Conservation (phyloP, 2,329 filamentous ascomycete species). For the Elsinoe necatrix region DNA sequence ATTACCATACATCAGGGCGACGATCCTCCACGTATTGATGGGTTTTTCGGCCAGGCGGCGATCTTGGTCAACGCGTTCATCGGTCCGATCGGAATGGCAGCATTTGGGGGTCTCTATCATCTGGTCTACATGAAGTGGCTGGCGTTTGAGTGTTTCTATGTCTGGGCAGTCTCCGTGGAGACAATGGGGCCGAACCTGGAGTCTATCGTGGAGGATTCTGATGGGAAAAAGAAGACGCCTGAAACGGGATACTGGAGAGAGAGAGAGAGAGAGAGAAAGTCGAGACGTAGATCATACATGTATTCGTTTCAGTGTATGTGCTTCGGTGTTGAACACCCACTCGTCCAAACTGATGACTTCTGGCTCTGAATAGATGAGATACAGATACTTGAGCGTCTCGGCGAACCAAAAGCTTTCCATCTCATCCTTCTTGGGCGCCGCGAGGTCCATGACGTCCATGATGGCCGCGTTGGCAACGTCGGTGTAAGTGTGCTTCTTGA, state of each 20-base stretch:
- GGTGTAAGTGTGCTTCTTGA: conserved; percentile 54
- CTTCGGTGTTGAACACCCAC: conserved; percentile 17
- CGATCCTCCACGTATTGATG: conserved; percentile 14
- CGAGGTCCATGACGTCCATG: conserved; percentile 50
- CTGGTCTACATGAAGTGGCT: conserved; percentile 28
- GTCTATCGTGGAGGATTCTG: conserved; percentile 39
- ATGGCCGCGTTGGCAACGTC: conserved; percentile 57
- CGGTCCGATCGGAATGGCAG: conserved; percentile 32
- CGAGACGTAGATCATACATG: background rate
- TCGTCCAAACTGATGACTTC: conserved; percentile 52
- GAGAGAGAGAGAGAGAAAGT: background rate
- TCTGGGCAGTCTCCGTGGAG: conserved; percentile 27
- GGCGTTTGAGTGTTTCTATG: conserved; percentile 22
- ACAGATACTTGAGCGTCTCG: conserved; percentile 61
- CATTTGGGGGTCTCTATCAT: conserved; percentile 27
- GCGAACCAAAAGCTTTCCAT: conserved; percentile 64
- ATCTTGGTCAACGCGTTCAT: conserved; percentile 27
- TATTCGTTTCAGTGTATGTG: conserved; percentile 6
- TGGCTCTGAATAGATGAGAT: conserved; percentile 53
- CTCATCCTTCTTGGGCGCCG: conserved; percentile 42
- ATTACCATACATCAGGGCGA: conserved; percentile 22
- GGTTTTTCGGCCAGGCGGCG: conserved; percentile 21
- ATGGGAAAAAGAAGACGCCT: conserved; percentile 22
- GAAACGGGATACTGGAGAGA: background rate
- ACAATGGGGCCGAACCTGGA: conserved; percentile 31